These are phyloP conservation scores for Acacia concinna DNA, from an alignment of 331 rosid species.

Conservation along the genomic window DNA sequence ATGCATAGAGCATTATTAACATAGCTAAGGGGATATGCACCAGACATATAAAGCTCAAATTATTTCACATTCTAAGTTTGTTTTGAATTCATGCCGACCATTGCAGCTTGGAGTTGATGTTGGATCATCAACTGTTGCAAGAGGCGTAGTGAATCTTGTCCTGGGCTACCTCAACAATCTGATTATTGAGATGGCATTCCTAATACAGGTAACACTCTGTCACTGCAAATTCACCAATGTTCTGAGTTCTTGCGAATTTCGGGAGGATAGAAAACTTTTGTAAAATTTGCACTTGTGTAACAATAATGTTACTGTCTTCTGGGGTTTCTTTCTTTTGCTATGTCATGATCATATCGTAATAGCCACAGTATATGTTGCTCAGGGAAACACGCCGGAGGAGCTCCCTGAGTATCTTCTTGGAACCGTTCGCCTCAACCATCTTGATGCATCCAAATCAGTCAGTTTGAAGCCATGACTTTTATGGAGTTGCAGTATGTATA, in stretches of 20 bases:
- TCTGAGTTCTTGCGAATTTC: neutral
- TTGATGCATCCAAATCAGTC: constrained; percentile 76
- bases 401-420: constrained; percentile 91
- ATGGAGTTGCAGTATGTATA: neutral
- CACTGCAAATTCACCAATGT: constrained; percentile 9
- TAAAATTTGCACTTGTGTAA: neutral
- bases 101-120: constrained; percentile 71
- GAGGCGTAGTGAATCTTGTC: constrained; percentile 89
- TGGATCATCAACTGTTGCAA: constrained; percentile 91
- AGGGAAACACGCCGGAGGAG: constrained; percentile 91
- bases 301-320: constrained; percentile 1
- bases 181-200: constrained; percentile 92
- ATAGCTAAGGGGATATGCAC: constrained; percentile 6
- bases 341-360: neutral
- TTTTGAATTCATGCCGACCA: constrained; percentile 22
- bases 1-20: neutral
- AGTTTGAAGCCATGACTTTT: constrained; percentile 41
- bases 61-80: constrained; percentile 23
- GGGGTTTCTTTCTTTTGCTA: neutral
- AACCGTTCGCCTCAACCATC: constrained; percentile 84
- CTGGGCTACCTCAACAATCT: constrained; percentile 90
- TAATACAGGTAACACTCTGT: constrained; percentile 68
- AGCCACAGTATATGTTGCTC: constrained; percentile 28
- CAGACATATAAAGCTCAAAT: constrained; percentile 4
- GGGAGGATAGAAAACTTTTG: neutral